Evolutionary conservation across 768 basidiomycete species (phyloP).

Genomic region (Chalciporus piperatus): DNA sequence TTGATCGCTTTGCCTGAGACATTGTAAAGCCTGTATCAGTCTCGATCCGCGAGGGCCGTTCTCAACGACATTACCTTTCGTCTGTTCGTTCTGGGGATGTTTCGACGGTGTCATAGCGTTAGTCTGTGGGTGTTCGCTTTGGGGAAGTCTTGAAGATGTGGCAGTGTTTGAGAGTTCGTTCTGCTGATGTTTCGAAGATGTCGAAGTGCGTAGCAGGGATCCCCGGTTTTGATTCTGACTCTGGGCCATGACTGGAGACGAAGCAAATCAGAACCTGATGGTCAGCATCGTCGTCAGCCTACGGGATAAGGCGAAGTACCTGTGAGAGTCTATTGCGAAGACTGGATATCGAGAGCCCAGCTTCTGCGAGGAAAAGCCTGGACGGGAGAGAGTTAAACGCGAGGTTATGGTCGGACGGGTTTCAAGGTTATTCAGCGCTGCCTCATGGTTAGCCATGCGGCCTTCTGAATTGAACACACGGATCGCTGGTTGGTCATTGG

Average conservation of each 20-base stretch:
- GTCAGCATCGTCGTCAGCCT: neutral
- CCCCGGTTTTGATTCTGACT: too few species aligned
- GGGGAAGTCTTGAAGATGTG: neutral
- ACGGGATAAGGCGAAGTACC: conserved; percentile 7
- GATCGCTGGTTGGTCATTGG: conserved; percentile 11
- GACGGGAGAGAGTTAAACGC: conserved; percentile 5
- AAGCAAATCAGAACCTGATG: neutral
- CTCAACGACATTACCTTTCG: conserved; percentile 8
- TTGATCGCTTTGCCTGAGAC: conserved; percentile 22
- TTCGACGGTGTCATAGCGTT: neutral
- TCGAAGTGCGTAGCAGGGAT: neutral
- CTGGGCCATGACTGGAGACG: neutral
- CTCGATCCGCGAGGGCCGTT: neutral
- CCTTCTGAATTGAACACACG: neutral
- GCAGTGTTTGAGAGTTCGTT: too few species aligned
- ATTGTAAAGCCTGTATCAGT: conserved; percentile 6
- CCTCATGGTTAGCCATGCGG: conserved; percentile 27
- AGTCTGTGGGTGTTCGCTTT: neutral
- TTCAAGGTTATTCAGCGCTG: conserved; percentile 6
- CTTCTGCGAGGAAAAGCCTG: conserved; percentile 6
- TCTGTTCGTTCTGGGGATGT: neutral
- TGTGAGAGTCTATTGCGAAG: conserved; percentile 7
- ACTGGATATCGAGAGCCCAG: neutral
- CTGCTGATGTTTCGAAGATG: neutral
- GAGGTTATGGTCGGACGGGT: conserved; percentile 3